Conservation (phyloP, 768 basidiomycete species). For the Termitomyces sp. region DNA sequence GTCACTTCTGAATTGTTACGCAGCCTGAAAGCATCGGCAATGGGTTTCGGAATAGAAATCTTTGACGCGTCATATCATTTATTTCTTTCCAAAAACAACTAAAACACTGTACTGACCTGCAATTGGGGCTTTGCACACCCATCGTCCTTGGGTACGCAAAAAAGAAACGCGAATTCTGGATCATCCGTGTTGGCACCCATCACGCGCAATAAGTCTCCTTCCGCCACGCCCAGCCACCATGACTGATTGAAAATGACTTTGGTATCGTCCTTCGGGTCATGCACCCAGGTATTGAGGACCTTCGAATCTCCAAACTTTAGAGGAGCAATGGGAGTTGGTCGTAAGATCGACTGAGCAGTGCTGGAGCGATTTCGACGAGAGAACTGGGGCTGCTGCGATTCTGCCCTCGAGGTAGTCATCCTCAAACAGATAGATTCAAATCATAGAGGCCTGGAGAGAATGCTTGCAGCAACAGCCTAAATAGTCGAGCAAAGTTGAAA, state of each 20-base stretch:
- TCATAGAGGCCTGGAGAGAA: neutral
- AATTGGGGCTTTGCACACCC: conserved; percentile 52
- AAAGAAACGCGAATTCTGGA: conserved; percentile 43
- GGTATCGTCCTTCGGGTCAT: conserved; percentile 49
- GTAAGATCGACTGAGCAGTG: conserved; percentile 63
- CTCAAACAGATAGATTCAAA: neutral
- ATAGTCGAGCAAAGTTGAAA: neutral
- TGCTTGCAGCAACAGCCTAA: neutral
- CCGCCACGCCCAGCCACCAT: conserved; percentile 72
- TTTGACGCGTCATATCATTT: conserved; percentile 18
- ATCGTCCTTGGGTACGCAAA: conserved; percentile 65
- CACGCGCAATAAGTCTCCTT: conserved; percentile 70
- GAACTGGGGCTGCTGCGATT: conserved; percentile 52
- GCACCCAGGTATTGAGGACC: conserved; percentile 67
- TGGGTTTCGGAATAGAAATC: conserved; percentile 71
- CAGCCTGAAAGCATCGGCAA: conserved; percentile 66
- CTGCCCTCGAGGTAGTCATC: conserved; percentile 62
- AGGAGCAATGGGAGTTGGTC: conserved; percentile 35
- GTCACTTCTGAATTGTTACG: conserved; percentile 70
- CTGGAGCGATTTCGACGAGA: conserved; percentile 62
- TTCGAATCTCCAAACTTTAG: conserved; percentile 60
- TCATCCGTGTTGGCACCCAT: conserved; percentile 34
- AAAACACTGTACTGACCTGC: conserved; percentile 39
- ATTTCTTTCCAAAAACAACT: neutral
- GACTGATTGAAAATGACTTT: conserved; percentile 64